Base-by-base conservation (phyloP, 768 basidiomycete species). In the Termitomyces sp. region DNA sequence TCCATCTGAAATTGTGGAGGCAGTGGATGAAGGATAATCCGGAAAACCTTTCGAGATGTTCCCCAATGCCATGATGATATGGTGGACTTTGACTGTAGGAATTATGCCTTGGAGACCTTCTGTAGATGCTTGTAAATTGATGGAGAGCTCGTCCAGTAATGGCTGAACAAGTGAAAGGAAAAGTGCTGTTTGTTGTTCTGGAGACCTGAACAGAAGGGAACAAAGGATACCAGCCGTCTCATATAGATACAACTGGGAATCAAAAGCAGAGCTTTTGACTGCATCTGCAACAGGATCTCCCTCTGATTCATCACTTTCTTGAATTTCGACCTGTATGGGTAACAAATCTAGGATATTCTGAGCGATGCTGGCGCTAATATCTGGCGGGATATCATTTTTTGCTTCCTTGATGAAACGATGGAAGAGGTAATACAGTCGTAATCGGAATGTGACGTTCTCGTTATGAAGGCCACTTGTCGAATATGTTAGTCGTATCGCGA, bases 31-130 rank as follows among this genome's bases (percentile, higher is more conserved):
- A 44, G 92, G 90, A 66, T 89, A 88, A 68, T 94, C 93, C 0
- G 97, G 97, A 73, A 98, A 98, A 13, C 97, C 97, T 73, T 97
- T 97, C 36, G 94, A 90, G 56, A 98, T 84, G 65, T 91, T 93
- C 13, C 96, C 96, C 22, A 98, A 77, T 3, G 96, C 94, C 86
- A 96, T 90, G 69, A 98, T 88, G 63, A 87, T 80, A 73, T 98
- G 95, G 65, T 98, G 97, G 8, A 94, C 84, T 66, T 85, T 86
- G 55, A 98, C 78, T 64, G 97, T 85, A n/a, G 91, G 82, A 45
- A 90, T 69, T 6, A 91, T 73, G 63, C 94, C 90, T 47, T 82
- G 78, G 3, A 80, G 70, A 9, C 82, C 82, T 61, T 85, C 83
- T 30, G 77, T 72, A 49, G 78, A 77, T 48, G 79, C 77, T 64